Evolutionary conservation across 805 yeast genomes (phyloP).

Genomic region (Saccharomycopsis babjevae): DNA sequence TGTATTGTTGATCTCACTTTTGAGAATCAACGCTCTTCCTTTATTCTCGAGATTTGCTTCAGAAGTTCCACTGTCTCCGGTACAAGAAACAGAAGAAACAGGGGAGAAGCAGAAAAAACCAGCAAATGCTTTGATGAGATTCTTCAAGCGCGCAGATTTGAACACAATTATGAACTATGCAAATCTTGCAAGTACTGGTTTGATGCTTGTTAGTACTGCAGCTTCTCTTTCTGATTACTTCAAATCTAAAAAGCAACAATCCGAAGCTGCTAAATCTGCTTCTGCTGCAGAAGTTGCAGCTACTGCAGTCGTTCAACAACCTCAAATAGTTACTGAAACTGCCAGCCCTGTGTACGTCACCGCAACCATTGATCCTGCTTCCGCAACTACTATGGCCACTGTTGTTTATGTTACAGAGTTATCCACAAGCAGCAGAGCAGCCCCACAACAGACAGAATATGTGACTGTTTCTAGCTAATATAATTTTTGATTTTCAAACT

Average conservation of each 20-base stretch:
- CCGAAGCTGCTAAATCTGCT: conserved; percentile 5
- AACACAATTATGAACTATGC: conserved; percentile 5
- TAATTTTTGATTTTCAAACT: too few species aligned
- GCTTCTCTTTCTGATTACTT: conserved; percentile 1
- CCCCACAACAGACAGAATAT: not conserved
- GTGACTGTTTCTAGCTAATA: not conserved
- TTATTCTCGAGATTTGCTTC: not conserved
- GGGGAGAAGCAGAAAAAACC: not conserved
- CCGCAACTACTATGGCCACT: not conserved
- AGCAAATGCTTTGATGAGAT: not conserved
- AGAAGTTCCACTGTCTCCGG: not conserved
- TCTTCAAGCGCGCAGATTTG: conserved; percentile 1
- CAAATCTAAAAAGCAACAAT: not conserved
- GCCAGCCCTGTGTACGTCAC: not conserved
- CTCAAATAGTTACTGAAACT: conserved; percentile 2
- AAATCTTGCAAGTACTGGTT: conserved; percentile 9
- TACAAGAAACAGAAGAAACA: not conserved
- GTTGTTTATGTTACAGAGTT: not conserved
- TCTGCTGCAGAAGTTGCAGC: conserved; percentile 5
- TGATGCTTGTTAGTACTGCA: conserved; percentile 12
- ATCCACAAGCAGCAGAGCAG: not conserved
- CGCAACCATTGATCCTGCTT: not conserved
- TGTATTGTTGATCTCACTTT: not conserved
- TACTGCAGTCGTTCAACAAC: not conserved
- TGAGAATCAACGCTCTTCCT: not conserved